phyloP scores from a whole-genome alignment of 1,284 basidiomycete species.

The Grifola frondosa region DNA sequence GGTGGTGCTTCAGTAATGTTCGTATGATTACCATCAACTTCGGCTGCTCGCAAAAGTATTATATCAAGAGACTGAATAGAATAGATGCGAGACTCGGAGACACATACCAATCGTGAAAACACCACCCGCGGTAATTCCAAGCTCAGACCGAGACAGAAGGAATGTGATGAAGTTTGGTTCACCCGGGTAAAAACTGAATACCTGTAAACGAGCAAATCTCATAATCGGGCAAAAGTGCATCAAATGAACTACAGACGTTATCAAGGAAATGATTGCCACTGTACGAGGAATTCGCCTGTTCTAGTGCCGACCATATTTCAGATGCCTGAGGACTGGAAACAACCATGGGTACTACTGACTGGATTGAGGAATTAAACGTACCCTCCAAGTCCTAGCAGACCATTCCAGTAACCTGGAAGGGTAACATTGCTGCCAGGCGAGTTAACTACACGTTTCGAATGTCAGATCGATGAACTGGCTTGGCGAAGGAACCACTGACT shows the following conservation, averaged over 20 bases:
- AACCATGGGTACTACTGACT: conserved; percentile 1
- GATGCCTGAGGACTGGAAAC: conserved; percentile 5
- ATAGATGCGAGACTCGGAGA: neutral
- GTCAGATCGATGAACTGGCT: neutral
- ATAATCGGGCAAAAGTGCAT: neutral
- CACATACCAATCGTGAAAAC: conserved; percentile 24
- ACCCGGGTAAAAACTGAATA: conserved; percentile 20
- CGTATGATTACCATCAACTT: conserved; percentile 9
- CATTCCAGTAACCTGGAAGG: conserved; percentile 3
- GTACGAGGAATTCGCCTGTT: conserved; percentile 5
- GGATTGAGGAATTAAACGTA: conserved; percentile 2
- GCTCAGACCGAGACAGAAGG: conserved; percentile 19
- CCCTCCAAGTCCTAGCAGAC: conserved; percentile 22
- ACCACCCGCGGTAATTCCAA: conserved; percentile 22
- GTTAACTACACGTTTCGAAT: conserved; percentile 14
- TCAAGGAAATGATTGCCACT: conserved; percentile 16
- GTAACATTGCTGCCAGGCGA: conserved; percentile 18
- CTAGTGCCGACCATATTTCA: conserved; percentile 1
- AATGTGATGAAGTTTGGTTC: conserved; percentile 22
- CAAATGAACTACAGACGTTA: conserved; percentile 13
- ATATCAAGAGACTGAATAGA: neutral
- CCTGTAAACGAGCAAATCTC: conserved; percentile 12
- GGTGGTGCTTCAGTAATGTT: conserved; percentile 8
- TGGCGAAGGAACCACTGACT: conserved; percentile 13
- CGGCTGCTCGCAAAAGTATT: conserved; percentile 4